Conservation (phyloP, 306 rosid species). For the Myrica gale region DNA sequence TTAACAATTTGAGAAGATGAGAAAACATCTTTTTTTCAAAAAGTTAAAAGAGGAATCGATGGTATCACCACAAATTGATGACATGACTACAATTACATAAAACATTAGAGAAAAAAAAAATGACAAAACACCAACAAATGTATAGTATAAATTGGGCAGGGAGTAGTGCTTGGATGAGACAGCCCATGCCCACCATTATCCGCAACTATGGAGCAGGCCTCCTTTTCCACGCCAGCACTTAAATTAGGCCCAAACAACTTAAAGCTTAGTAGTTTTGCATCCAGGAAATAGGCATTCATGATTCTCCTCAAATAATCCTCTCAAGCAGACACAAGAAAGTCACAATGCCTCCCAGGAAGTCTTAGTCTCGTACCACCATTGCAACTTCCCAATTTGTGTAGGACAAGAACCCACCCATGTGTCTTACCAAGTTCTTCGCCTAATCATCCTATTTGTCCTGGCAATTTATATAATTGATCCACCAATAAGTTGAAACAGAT, state of each 20-base stretch:
- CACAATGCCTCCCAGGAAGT: background rate
- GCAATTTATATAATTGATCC: background rate
- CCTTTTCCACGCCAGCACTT: background rate
- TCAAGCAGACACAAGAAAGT: background rate
- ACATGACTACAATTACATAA: background rate
- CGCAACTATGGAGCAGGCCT: slow-evolving; percentile 1
- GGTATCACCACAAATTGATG: background rate
- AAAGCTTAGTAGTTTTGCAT: background rate
- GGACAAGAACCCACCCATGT: slow-evolving; percentile 8
- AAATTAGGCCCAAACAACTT: background rate
- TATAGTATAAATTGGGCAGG: background rate
- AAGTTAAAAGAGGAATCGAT: background rate
- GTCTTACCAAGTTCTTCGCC: background rate
- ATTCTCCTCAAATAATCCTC: background rate
- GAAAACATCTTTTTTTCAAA: too few relatives aligned
- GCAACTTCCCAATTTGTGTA: background rate
- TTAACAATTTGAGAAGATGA: background rate
- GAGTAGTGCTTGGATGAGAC: background rate
- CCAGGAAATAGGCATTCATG: background rate
- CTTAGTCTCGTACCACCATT: background rate
- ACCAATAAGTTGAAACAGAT: background rate
- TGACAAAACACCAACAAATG: background rate
- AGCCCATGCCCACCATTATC: background rate
- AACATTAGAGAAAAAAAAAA: too few relatives aligned
- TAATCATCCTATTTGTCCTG: background rate